These are phyloP conservation scores for Ilyonectria mors-panacis DNA, from an alignment of 2,329 filamentous ascomycete genomes.

Conservation along the genomic window DNA sequence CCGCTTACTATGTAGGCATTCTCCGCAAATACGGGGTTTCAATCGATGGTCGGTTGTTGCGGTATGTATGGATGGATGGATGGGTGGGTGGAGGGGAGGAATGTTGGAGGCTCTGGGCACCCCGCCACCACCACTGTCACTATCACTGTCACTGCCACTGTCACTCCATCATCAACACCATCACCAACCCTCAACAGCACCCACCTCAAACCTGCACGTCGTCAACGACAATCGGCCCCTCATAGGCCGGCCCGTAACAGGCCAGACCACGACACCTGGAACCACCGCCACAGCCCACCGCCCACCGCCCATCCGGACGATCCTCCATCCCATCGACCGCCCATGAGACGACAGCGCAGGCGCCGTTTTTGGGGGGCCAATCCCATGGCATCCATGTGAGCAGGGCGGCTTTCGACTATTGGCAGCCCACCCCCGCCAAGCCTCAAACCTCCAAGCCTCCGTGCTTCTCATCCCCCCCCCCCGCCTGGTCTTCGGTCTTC, in stretches of 20 bases:
- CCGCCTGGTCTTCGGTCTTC: not conserved
- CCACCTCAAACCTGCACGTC: too few relatives aligned
- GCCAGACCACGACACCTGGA: too few relatives aligned
- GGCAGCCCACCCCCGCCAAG: conserved; percentile 5
- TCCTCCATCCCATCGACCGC: not conserved
- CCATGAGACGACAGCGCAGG: not conserved
- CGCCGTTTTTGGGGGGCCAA: not conserved
- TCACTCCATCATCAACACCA: not conserved
- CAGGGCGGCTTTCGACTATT: conserved; percentile 16
- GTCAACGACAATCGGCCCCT: too few relatives aligned
- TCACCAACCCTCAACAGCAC: not conserved
- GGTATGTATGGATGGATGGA: not conserved
- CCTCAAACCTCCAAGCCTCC: conserved; percentile 20
- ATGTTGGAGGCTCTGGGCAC: not conserved
- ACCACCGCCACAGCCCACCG: too few relatives aligned
- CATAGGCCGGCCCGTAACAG: too few relatives aligned
- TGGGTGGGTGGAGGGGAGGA: not conserved
- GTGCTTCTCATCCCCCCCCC: not conserved
- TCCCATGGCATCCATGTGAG: conserved; percentile 12
- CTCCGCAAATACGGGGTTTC: not conserved
- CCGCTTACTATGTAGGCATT: not conserved
- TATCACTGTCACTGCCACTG: too few relatives aligned
- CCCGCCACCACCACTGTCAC: not conserved
- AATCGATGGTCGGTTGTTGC: not conserved
- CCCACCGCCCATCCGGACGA: too few relatives aligned